phyloP scores from a whole-genome alignment of 2,329 filamentous ascomycete species.

The Aureobasidium sp. region DNA sequence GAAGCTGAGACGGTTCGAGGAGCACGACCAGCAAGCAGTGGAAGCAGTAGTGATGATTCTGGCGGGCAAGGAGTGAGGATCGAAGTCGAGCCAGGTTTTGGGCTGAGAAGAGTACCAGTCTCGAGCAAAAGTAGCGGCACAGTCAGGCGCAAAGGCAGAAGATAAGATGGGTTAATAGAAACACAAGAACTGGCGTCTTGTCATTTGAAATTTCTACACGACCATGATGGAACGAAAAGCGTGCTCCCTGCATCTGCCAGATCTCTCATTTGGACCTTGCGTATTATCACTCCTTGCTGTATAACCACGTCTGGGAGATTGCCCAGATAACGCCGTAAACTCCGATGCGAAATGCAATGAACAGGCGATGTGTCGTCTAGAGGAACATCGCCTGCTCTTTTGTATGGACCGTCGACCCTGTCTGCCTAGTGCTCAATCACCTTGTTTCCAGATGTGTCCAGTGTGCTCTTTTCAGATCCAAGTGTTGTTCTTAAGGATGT shows the following conservation, averaged over 20 bases:
- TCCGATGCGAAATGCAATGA: conserved; percentile 1
- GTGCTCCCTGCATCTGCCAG: not conserved
- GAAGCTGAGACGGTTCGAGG: not conserved
- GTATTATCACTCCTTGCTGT: not conserved
- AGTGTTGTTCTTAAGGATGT: not conserved
- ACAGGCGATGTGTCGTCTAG: not conserved
- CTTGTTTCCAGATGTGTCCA: not conserved
- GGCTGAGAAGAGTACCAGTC: conserved; percentile 11
- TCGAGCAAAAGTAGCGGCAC: conserved; percentile 9
- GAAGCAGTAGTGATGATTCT: conserved; percentile 13
- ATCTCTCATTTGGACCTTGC: not conserved
- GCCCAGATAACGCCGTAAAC: not conserved
- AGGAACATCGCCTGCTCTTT: not conserved
- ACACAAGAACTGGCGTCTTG: not conserved
- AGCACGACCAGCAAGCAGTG: conserved; percentile 9
- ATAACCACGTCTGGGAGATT: not conserved
- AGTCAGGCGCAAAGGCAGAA: conserved; percentile 12
- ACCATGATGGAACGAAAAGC: not conserved
- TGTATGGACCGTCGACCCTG: not conserved
- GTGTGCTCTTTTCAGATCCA: not conserved
- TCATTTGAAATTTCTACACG: not conserved
- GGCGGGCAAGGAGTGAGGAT: conserved; percentile 10
- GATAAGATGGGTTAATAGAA: not conserved
- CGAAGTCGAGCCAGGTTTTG: conserved; percentile 11
- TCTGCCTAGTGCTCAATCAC: not conserved